A percentile compares a stretch with the other conserved stretches of the same genome.
phyloP scores from a whole-genome alignment of 495 filamentous ascomycete genomes.

The Staphylotrichum longicolle region DNA sequence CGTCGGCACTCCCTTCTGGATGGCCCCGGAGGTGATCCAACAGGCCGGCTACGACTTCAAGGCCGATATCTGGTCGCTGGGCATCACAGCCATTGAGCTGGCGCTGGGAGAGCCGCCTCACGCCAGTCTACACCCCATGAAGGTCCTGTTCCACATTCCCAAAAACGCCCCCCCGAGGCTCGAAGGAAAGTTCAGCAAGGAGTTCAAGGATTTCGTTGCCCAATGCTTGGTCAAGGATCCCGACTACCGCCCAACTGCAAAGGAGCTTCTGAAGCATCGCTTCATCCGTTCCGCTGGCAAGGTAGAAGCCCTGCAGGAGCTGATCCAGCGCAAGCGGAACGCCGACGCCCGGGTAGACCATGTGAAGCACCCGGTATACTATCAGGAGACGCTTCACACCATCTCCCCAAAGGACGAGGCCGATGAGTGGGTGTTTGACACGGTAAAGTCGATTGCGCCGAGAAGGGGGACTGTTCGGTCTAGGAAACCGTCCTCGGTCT shows the following conservation, averaged over 20 bases:
- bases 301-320: constrained; percentile 77
- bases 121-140: constrained; percentile 93
- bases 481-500: constrained; percentile 52
- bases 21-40: constrained; percentile 98
- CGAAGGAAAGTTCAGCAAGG: constrained; percentile 82
- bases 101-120: constrained; percentile 91
- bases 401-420: constrained; percentile 64
- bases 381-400: constrained; percentile 86
- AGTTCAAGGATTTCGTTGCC: constrained; percentile 91
- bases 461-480: constrained; percentile 48
- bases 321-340: constrained; percentile 80
- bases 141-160: constrained; percentile 95
- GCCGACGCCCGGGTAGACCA: constrained; percentile 66
- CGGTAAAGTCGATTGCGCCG: constrained; percentile 63
- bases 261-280: constrained; percentile 83
- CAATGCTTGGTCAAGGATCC: constrained; percentile 90
- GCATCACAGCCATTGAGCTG: constrained; percentile 94
- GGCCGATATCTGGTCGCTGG: constrained; percentile 96
- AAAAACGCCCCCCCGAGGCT: constrained; percentile 84
- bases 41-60: constrained; percentile 96
- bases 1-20: constrained; percentile 99
- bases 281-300: constrained; percentile 86
- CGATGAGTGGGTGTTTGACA: constrained; percentile 98
- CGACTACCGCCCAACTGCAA: constrained; percentile 77
- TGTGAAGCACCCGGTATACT: constrained; percentile 67